phyloP scores from a whole-genome alignment of 495 filamentous ascomycete species.

The Lepidopterella palustris region DNA sequence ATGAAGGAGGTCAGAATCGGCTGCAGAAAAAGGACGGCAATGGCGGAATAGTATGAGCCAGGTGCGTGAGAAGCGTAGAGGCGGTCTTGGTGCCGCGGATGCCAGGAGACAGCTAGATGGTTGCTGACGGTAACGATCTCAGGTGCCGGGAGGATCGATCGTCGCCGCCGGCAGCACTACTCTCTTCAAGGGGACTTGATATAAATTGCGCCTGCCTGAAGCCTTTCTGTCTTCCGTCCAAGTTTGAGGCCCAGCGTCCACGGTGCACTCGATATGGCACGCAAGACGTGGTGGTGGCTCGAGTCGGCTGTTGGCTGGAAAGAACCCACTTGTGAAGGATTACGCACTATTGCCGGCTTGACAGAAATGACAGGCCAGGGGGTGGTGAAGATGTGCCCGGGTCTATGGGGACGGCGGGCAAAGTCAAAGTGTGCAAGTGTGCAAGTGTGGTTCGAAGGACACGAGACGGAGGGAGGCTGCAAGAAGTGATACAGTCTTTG shows the following conservation, averaged over 20 bases:
- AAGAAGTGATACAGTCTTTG: constrained; percentile 7
- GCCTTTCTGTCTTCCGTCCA: not conserved
- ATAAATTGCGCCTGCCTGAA: not conserved
- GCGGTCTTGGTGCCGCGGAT: too few species aligned
- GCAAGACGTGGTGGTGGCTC: constrained; percentile 1
- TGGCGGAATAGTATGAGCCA: too few species aligned
- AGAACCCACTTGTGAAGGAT: constrained; percentile 18
- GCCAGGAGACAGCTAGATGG: too few species aligned
- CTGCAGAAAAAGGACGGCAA: too few species aligned
- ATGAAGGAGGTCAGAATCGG: constrained; percentile 1
- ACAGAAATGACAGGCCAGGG: constrained; percentile 1
- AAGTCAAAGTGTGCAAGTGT: not conserved
- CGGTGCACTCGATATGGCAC: not conserved
- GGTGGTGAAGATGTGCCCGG: not conserved
- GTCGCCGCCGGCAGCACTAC: not conserved
- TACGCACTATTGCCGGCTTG: constrained; percentile 9
- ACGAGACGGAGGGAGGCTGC: not conserved
- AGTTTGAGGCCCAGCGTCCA: not conserved
- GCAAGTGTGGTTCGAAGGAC: not conserved
- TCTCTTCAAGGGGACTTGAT: not conserved
- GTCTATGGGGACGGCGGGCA: too few species aligned
- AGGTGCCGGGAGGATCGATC: not conserved
- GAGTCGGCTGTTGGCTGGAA: constrained; percentile 8
- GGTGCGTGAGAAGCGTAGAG: too few species aligned
- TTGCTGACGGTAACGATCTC: too few species aligned